A percentile compares a stretch with the other conserved stretches of the same genome.
Evolutionary conservation across 1,139 yeast genomes (phyloP).

Genomic region (Lodderomyces parapsilosis): DNA sequence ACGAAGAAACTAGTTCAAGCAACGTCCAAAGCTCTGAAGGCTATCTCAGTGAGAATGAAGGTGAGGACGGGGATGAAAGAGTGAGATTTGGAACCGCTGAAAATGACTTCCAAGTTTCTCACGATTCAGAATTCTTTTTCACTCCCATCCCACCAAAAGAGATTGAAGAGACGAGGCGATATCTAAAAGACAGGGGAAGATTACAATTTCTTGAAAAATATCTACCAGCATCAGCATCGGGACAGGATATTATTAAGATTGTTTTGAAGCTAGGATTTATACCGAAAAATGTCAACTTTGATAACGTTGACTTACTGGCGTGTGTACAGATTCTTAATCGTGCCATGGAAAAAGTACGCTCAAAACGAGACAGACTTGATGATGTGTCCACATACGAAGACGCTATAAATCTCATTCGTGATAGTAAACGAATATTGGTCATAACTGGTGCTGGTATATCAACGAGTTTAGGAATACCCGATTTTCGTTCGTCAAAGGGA

Average conservation of each 20-base stretch:
- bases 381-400: conserved; percentile 60
- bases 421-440: conserved; percentile 66
- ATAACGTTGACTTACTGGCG: conserved; percentile 44
- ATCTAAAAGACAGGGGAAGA: conserved; percentile 61
- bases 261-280: conserved; percentile 54
- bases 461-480: conserved; percentile 91
- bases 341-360: conserved; percentile 59
- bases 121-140: neutral
- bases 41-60: conserved; percentile 5
- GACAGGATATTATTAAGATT: conserved; percentile 49
- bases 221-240: conserved; percentile 58
- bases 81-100: conserved; percentile 12
- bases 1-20: neutral
- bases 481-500: conserved; percentile 88
- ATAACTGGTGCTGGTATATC: conserved; percentile 97
- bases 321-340: conserved; percentile 53
- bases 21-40: too few species aligned
- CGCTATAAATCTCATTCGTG: conserved; percentile 50
- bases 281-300: conserved; percentile 32
- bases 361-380: conserved; percentile 52
- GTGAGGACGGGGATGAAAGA: conserved; percentile 11
- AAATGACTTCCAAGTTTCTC: neutral
- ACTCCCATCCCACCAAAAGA: conserved; percentile 15
- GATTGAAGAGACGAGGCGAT: conserved; percentile 50
- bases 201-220: conserved; percentile 56